A percentile compares a stretch with the other conserved stretches of the same genome.
These are phyloP conservation scores for Aspergillus nidulans DNA, from an alignment of 495 filamentous ascomycete genomes.

Conservation along the genomic window DNA sequence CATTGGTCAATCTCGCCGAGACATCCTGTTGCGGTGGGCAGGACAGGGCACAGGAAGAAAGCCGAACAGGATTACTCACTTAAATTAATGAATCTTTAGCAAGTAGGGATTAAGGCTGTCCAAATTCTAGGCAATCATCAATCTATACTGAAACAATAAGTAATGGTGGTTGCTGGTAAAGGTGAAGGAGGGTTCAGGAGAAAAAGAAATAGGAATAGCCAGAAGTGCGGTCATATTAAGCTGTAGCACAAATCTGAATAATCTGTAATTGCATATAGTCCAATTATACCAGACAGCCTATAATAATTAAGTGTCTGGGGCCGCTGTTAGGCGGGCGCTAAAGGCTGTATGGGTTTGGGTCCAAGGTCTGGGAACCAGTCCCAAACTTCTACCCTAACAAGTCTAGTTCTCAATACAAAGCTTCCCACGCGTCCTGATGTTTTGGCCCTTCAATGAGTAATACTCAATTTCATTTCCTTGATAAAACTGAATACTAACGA, in stretches of 20 bases:
- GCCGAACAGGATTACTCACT: conserved; percentile 8
- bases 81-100: not conserved
- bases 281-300: not conserved
- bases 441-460: not conserved
- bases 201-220: not conserved
- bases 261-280: not conserved
- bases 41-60: not conserved
- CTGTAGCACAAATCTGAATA: conserved; percentile 4
- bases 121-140: not conserved
- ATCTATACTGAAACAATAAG: not conserved
- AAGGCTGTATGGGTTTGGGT: not conserved
- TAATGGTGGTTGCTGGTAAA: not conserved
- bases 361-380: not conserved
- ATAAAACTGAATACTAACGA: not conserved
- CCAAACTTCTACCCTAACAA: not conserved
- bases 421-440: not conserved
- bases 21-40: conserved; percentile 14
- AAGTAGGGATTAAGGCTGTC: not conserved
- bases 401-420: not conserved
- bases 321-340: conserved; percentile 4
- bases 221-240: not conserved
- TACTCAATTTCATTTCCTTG: not conserved
- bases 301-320: not conserved
- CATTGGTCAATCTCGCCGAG: conserved; percentile 23
- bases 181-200: not conserved